Evolutionary conservation across 805 yeast species (phyloP).

Genomic region (Priceomyces castillae): DNA sequence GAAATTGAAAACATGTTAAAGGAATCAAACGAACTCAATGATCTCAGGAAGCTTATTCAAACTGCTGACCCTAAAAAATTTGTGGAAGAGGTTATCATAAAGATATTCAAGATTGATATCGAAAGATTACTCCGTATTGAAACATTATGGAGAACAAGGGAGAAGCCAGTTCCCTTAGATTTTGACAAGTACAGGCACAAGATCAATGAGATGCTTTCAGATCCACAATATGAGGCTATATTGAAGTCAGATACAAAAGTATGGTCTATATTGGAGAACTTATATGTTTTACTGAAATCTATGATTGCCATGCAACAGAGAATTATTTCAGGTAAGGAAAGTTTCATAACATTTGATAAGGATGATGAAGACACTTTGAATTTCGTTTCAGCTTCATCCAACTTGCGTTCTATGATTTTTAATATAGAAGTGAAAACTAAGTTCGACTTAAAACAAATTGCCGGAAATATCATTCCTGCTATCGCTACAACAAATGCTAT

Average conservation of each 20-base stretch:
- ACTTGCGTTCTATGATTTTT: slow-evolving; percentile 70
- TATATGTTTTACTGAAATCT: slow-evolving; percentile 54
- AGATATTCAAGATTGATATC: slow-evolving; percentile 73
- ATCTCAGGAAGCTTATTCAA: slow-evolving; percentile 23
- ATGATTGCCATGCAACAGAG: slow-evolving; percentile 52
- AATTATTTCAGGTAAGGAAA: slow-evolving; percentile 28
- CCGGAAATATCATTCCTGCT: slow-evolving; percentile 98
- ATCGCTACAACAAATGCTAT: slow-evolving; percentile 97
- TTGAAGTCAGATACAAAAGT: slow-evolving; percentile 37
- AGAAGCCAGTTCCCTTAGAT: slow-evolving; percentile 63
- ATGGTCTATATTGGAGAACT: slow-evolving; percentile 65
- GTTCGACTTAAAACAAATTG: slow-evolving; percentile 89
- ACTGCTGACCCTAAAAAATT: slow-evolving; percentile 17
- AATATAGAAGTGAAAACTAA: slow-evolving; percentile 68
- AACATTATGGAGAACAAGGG: slow-evolving; percentile 73
- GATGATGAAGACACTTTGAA: slow-evolving; percentile 90
- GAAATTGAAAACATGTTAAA: slow-evolving; percentile 62
- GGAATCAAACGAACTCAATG: slow-evolving; percentile 64
- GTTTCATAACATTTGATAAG: slow-evolving; percentile 71
- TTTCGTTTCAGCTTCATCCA: slow-evolving; percentile 85
- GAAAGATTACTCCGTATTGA: slow-evolving; percentile 68
- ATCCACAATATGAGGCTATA: slow-evolving; percentile 20
- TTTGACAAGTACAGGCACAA: slow-evolving; percentile 19
- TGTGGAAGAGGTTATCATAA: slow-evolving; percentile 46
- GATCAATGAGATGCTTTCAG: slow-evolving; percentile 11